A percentile compares a stretch with the other conserved stretches of the same genome.
Conservation (phyloP, 257 asterid genomes). For the Solanum sparsipilum region DNA sequence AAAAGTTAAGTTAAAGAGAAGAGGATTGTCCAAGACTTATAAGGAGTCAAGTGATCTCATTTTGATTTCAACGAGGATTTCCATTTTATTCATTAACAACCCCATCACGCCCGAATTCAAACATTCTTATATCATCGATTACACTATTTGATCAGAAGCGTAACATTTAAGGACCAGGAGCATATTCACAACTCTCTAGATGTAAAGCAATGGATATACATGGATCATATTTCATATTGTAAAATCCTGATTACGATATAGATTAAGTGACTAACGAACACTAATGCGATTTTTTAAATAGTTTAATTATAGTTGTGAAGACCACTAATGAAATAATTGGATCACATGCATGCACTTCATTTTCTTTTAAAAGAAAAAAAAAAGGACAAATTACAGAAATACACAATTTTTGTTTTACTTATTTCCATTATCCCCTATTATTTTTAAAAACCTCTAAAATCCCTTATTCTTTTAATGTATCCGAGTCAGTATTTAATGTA, state of each 20-base stretch:
- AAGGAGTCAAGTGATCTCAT: background rate
- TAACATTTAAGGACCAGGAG: background rate
- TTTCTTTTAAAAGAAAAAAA: background rate
- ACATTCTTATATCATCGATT: fast-evolving
- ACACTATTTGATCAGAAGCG: too few relatives aligned
- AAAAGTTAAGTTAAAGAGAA: too few relatives aligned
- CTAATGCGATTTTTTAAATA: background rate
- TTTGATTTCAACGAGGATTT: too few relatives aligned
- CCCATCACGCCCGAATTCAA: fast-evolving
- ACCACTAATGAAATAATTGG: background rate
- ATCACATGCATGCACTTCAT: background rate
- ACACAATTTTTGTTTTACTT: too few relatives aligned
- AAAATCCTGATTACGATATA: background rate
- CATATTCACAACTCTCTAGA: background rate
- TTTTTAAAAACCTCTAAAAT: too few relatives aligned
- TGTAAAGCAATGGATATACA: background rate
- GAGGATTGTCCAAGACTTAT: too few relatives aligned
- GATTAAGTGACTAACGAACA: background rate
- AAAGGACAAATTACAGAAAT: too few relatives aligned
- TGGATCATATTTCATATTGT: background rate
- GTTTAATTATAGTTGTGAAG: background rate
- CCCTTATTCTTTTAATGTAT: too few relatives aligned
- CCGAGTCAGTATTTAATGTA: too few relatives aligned
- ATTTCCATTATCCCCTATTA: too few relatives aligned
- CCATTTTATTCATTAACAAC: too few relatives aligned